Base-by-base conservation (phyloP, 2,329 filamentous ascomycete genomes). In the Akanthomyces muscarius region DNA sequence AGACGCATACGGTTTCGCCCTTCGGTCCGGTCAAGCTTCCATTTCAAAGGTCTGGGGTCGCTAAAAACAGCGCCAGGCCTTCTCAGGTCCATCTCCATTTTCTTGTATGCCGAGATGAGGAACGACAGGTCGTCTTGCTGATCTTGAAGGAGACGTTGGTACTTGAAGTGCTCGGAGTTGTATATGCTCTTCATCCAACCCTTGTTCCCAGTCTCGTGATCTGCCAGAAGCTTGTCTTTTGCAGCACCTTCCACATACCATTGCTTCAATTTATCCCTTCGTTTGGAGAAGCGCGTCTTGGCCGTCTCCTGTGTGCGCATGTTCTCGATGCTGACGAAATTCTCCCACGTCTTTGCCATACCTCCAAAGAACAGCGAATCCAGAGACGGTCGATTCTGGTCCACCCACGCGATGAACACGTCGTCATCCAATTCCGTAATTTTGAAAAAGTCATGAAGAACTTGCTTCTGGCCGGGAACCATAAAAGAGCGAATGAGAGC, bases 151-250 rank as follows among this genome's bases (percentile, higher is more conserved):
- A 91, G 83, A 65, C 95, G 84, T 73, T 98, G 94, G 67, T 96
- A 89, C 73, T 97, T 98, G 71, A 94, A 85, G 67, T 95, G 89
- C 73, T 99, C 95, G 0, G 94, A 92, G 55, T 89, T 88, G 74
- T 94, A 95, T 47, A 99, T 97, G 69, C 97, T 98, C 69, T 93
- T 92, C 79, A 94, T 90, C 95, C 94, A 99, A 64, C 94, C 89
- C 47, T 86, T 89, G 62, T 95, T 94, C 0, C 91, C 90, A 67
- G 90, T 87, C 69, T 97, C 91, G 70, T 98, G 94, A n/a, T 87
- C 87, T 61, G 89, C 81, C 63, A 93, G 83, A 18, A 89, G 81
- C 66, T 89, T 90, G 21, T 96, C 90, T 11, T 83, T 83, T 25
- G 83, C 82, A 5, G 85, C 75, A 57, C 88, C 87, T 66, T 94